phyloP scores from a whole-genome alignment of 1,284 basidiomycete genomes.

The Pascua guehoae region DNA sequence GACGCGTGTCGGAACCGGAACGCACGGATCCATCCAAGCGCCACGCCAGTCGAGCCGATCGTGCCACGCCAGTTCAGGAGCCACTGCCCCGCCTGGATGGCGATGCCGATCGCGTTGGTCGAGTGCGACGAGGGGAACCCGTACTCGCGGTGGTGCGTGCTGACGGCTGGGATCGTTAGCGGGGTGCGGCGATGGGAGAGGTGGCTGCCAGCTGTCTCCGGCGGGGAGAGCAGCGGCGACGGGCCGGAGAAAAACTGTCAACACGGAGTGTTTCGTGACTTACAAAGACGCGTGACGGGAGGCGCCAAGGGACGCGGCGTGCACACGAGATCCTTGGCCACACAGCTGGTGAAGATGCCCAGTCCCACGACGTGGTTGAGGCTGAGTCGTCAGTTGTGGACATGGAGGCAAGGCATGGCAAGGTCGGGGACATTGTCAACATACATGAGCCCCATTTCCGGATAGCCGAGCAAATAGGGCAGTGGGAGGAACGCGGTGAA shows the following conservation, averaged over 20 bases:
- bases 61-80: constrained; percentile 24
- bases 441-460: constrained; percentile 67
- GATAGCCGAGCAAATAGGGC: constrained; percentile 81
- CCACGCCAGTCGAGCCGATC: constrained; percentile 15
- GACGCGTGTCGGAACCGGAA: background rate
- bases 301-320: constrained; percentile 87
- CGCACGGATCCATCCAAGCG: constrained; percentile 29
- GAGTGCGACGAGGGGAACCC: constrained; percentile 94
- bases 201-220: too few relatives aligned
- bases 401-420: too few relatives aligned
- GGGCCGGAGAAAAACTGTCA: background rate
- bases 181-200: too few relatives aligned
- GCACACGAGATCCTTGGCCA: constrained; percentile 85
- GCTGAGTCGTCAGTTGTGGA: constrained; percentile 45
- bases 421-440: constrained; percentile 46
- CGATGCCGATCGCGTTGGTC: constrained; percentile 84
- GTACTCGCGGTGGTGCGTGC: constrained; percentile 64
- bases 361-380: constrained; percentile 69
- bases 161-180: constrained; percentile 60
- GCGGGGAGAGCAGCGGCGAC: too few relatives aligned
- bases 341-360: constrained; percentile 79
- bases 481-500: constrained; percentile 86
- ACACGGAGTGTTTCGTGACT: constrained; percentile 11
- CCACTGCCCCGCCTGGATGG: constrained; percentile 60
- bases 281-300: constrained; percentile 72